Evolutionary conservation across 768 basidiomycete genomes (phyloP).

Genomic region (Lactarius hengduanensis): DNA sequence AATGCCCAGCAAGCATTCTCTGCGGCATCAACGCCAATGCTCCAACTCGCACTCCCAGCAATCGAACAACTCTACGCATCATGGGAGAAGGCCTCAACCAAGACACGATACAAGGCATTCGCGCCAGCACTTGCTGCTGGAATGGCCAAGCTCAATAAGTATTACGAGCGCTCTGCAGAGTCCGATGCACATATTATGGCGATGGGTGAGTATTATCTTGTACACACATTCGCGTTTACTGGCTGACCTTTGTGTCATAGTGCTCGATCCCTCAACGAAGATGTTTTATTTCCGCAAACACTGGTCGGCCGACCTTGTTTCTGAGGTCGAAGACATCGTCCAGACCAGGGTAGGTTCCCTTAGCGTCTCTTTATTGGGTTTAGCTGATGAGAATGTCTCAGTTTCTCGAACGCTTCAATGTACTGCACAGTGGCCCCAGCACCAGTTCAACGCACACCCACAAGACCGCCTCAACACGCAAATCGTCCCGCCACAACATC

Average conservation of each 20-base stretch:
- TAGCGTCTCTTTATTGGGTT: too few relatives aligned
- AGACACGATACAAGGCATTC: rapidly evolving
- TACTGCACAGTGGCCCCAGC: not conserved
- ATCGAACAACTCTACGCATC: not conserved
- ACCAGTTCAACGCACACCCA: rapidly evolving
- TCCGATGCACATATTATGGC: not conserved
- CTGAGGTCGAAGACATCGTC: not conserved
- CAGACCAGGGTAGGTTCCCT: not conserved
- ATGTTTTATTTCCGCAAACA: not conserved
- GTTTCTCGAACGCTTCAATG: not conserved
- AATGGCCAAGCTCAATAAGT: not conserved
- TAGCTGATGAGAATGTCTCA: not conserved
- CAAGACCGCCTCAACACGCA: not conserved
- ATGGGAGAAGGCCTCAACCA: not conserved
- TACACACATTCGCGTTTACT: too few relatives aligned
- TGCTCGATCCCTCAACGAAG: not conserved
- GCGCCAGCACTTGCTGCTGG: not conserved
- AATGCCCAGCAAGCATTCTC: not conserved
- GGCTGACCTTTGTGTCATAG: not conserved
- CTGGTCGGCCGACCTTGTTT: not conserved
- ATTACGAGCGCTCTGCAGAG: not conserved
- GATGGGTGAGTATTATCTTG: not conserved
- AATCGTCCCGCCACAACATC: not conserved
- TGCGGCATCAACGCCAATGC: not conserved
- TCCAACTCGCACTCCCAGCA: not conserved